These are phyloP conservation scores for Brassica hybrid DNA, from an alignment of 441 rosid genomes.

Conservation along the genomic window DNA sequence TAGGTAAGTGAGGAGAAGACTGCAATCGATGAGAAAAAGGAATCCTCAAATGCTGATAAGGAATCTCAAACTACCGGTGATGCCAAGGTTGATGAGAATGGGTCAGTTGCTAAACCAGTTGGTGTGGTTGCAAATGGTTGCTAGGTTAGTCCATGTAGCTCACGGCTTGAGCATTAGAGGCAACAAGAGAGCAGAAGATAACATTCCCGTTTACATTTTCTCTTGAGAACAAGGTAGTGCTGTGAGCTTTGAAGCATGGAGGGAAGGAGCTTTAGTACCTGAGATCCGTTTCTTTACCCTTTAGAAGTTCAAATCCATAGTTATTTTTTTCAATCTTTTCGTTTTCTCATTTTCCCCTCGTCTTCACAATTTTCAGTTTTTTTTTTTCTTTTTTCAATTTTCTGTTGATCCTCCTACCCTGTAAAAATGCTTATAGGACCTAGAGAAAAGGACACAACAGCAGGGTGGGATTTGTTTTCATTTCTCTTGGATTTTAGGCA, in stretches of 20 bases:
- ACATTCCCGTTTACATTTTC: conserved; percentile 27
- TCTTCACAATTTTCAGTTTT: conserved; percentile 20
- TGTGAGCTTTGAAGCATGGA: conserved; percentile 38
- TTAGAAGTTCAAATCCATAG: conserved; percentile 35
- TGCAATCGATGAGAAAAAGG: background rate
- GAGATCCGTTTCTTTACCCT: conserved; percentile 30
- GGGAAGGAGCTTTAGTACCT: conserved; percentile 29
- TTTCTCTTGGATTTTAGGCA: conserved; percentile 35
- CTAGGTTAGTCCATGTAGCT: conserved; percentile 44
- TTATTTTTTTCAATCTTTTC: conserved; percentile 7
- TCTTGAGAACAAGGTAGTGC: conserved; percentile 29
- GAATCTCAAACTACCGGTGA: background rate
- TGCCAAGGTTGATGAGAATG: background rate
- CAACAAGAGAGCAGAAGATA: conserved; percentile 32
- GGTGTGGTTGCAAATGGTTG: conserved; percentile 61
- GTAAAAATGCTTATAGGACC: conserved; percentile 43
- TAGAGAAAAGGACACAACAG: conserved; percentile 32
- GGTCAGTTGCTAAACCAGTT: conserved; percentile 44
- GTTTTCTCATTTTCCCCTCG: conserved; percentile 16
- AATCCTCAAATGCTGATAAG: background rate
- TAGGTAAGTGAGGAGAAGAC: background rate
- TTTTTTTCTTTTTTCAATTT: background rate
- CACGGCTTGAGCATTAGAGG: conserved; percentile 34
- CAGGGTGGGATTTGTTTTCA: conserved; percentile 42
- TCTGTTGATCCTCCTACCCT: conserved; percentile 39